Evolutionary conservation across 805 yeast species (phyloP), one percentile per base, ranked within the genome.

Genomic region (Spathaspora hagerdaliae): DNA sequence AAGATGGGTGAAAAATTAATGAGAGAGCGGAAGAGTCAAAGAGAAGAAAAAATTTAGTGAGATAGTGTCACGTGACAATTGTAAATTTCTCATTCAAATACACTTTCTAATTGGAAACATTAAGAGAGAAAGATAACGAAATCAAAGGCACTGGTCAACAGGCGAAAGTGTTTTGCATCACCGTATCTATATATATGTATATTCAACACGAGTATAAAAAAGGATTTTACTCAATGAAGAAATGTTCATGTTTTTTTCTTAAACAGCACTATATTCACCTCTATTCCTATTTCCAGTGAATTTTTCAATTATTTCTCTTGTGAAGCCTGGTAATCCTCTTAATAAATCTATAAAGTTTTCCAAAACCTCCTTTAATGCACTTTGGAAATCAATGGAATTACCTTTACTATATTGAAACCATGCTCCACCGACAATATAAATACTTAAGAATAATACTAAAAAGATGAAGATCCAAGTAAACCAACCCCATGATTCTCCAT

Each of bases 211-310:
- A 19, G 24, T 19, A 19, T 19, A 19, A 19, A 19, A 19, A 19
- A 19, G 24, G 24, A 19, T 19, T 19, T 5, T 19, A 19, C 24
- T 19, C 24, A 19, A 19, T 19, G 24, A 19, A 19, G 24, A 19
- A 19, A 19, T 5, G 24, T 19, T 19, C 24, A 19, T 19, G 15
- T 36, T 14, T 24, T 10, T 36, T 11, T 10, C n/a, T 67, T 72
- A 91, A 9, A 94, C 96, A 32, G 97, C 98, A 59, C 96, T 83
- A 63, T 94, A 92, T 14, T 96, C 98, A 27, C 96, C 96, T 61
- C 96, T 78, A 55, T 73, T 71, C 39, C 77, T 68, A 44, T 74
- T 67, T 19, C 81, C 77, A 6, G 91, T 84, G 31, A 91, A 62
- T 56, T 78, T 88, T 42, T 78, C 78, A 36, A 81, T 68, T 4